Evolutionary conservation across 805 yeast species (phyloP).

Genomic region (Blastobotrys parvus): DNA sequence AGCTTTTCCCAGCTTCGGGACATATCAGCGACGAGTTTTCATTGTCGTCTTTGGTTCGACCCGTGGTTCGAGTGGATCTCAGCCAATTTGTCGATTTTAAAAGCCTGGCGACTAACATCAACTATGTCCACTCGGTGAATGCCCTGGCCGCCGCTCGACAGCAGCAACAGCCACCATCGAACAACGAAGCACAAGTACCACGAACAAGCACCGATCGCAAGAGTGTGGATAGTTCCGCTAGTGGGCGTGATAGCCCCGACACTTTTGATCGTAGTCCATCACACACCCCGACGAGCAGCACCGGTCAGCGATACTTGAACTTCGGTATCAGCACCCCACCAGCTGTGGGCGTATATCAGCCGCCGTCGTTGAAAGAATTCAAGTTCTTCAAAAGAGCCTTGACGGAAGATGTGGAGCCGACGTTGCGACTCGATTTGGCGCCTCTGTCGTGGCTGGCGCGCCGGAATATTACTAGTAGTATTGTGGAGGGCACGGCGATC

Average conservation of each 20-base stretch:
- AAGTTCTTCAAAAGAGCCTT: conserved; percentile 57
- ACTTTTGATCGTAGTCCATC: no score
- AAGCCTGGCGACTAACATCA: conserved; percentile 1
- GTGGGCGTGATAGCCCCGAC: neutral
- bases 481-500: conserved; percentile 72
- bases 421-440: conserved; percentile 53
- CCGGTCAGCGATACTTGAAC: neutral
- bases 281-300: neutral
- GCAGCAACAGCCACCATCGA: neutral
- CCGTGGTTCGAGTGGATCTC: conserved; percentile 8
- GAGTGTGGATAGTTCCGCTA: neutral
- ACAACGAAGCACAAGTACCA: neutral
- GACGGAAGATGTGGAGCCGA: conserved; percentile 73
- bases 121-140: neutral
- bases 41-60: conserved; percentile 6
- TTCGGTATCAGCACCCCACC: neutral
- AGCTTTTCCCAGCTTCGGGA: neutral
- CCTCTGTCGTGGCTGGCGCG: conserved; percentile 55
- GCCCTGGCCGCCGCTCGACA: neutral
- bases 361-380: conserved; percentile 36
- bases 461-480: conserved; percentile 51
- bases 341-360: neutral
- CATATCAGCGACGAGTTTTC: neutral
- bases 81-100: conserved; percentile 4
- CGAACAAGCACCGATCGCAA: neutral